Base-by-base conservation (phyloP, 192 early-diverging fungal genomes). In the Pecoramyces ruminantium region DNA sequence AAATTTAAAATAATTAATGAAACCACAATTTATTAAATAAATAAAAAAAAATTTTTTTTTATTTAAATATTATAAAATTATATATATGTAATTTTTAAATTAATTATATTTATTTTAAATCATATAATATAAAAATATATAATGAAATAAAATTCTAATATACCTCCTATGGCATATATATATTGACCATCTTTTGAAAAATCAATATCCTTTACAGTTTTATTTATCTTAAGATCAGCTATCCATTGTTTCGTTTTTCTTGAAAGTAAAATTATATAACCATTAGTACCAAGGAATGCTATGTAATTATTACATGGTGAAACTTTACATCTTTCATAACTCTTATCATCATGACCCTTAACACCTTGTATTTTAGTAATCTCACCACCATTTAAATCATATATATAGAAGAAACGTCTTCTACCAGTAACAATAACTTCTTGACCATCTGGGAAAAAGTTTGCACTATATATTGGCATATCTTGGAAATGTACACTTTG, bases 401-500 rank as follows among this genome's bases (percentile, higher is more conserved):
- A 95, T 15, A 92, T 86, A 79, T 96, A 99, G 83, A 92, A 97
- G 83, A 87, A 92, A 81, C 88, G 88, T 79, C 94, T 91, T 30
- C 92, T 87, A n/a, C 97, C 96, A 2, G 92, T 88, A 6, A 91
- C 86, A 30, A 97, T 85, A 28, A 97, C 87, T 29, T 95, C 86
- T 25, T 90, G 81, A 8, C 97, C 97, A 34, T 88, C 83, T 16
- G 92, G 87, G 18, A 92, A 90, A 83, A 99, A 97, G 77, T 86
- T 84, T 2, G 96, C 94, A 28, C 84, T 83, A 83, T 88, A 86
- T 51, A 98, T 94, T 8, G 95, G 94, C 83, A 97, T 83, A 85
- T 98, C 96, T 82, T 95, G 93, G 83, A 97, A 90, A 80, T 89
- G 89, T n/a, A 98, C 85, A 15, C 92, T 93, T 86, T 96, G 95